Percentiles rank a stretch among this genome's conserved stretches.
These are phyloP conservation scores for Fusarium sublunatum DNA, from an alignment of 2,329 filamentous ascomycete genomes.

Conservation along the genomic window DNA sequence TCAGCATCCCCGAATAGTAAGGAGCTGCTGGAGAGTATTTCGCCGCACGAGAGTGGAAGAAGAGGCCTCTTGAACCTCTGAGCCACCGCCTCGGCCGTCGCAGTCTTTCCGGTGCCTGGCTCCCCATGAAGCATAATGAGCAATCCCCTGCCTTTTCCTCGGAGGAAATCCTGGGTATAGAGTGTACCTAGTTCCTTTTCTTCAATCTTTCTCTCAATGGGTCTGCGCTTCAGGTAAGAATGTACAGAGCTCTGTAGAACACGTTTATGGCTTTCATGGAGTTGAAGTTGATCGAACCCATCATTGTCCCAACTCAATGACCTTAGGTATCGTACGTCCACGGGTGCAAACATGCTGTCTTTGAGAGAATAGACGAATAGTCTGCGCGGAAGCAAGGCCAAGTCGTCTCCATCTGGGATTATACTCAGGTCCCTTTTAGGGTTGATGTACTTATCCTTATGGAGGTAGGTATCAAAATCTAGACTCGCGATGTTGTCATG, in stretches of 20 bases:
- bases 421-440: background rate
- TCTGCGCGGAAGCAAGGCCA: background rate
- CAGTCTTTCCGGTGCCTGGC: constrained; percentile 10
- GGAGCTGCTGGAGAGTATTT: background rate
- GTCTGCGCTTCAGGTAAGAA: background rate
- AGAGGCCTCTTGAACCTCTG: constrained; percentile 1
- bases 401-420: background rate
- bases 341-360: background rate
- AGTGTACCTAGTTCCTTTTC: background rate
- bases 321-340: background rate
- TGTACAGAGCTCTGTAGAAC: constrained; percentile 1
- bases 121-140: constrained; percentile 15
- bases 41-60: constrained; percentile 1
- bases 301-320: background rate
- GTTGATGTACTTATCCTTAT: background rate
- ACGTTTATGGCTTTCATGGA: background rate
- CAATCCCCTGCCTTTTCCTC: constrained; percentile 10
- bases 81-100: constrained; percentile 8
- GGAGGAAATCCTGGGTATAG: constrained; percentile 8
- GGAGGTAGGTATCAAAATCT: background rate
- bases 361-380: background rate
- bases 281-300: background rate
- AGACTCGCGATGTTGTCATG: background rate
- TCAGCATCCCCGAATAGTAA: too few relatives aligned
- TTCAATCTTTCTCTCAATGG: constrained; percentile 2